Conservation (phyloP, 1,139 yeast species). For the Tardiomyces digboiensis region DNA sequence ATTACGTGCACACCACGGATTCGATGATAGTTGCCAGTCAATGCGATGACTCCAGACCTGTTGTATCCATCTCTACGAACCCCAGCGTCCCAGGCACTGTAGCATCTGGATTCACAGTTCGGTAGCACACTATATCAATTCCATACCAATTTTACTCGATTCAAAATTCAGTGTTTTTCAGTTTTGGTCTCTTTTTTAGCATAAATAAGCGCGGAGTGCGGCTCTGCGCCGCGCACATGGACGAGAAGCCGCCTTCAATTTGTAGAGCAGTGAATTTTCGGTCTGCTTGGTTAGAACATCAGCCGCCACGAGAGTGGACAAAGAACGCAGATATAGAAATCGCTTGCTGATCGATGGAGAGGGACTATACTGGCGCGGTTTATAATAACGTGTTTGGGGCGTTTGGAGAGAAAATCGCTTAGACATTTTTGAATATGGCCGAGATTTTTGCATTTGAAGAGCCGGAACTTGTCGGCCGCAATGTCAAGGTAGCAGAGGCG, state of each 20-base stretch:
- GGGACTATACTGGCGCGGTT: neutral
- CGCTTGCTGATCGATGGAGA: neutral
- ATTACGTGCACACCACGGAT: slow-evolving; percentile 17
- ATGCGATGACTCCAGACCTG: neutral
- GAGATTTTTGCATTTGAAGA: slow-evolving; percentile 12
- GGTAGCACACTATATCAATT: too few species aligned
- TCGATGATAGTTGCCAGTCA: neutral
- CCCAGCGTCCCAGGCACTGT: neutral
- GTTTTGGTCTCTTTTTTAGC: too few species aligned
- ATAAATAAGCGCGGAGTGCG: too few species aligned
- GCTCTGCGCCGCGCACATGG: too few species aligned
- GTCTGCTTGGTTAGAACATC: too few species aligned
- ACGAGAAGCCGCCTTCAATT: too few species aligned
- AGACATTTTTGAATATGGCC: slow-evolving; percentile 6
- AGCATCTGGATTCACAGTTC: neutral
- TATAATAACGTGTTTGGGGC: neutral
- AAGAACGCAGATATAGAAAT: too few species aligned
- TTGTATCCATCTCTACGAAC: neutral
- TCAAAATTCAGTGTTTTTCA: too few species aligned
- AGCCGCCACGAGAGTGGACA: too few species aligned
- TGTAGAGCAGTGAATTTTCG: too few species aligned
- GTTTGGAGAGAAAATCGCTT: neutral
- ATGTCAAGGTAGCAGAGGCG: neutral
- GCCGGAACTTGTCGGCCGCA: neutral
- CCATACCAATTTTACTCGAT: too few species aligned